Conservation (phyloP, 148 eudicot species). For the Diospyros kaki region DNA sequence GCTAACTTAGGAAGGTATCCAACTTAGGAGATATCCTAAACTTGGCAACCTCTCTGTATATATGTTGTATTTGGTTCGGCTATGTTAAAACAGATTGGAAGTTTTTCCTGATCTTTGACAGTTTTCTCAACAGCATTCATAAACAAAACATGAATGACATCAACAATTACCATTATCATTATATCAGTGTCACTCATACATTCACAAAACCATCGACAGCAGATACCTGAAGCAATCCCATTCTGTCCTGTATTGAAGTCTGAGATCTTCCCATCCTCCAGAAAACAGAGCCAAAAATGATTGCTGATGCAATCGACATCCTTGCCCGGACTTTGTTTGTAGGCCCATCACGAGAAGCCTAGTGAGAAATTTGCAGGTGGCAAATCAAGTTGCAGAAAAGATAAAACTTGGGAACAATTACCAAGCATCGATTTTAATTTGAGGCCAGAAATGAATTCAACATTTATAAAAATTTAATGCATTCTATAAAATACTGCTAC, state of each 20-base stretch:
- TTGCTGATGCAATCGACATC: constrained; percentile 96
- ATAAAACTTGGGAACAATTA: too few species aligned
- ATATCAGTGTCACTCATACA: neutral
- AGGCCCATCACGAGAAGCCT: constrained; percentile 99
- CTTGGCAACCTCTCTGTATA: too few species aligned
- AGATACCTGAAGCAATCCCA: constrained; percentile 95
- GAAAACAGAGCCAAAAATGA: constrained; percentile 97
- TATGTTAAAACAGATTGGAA: too few species aligned
- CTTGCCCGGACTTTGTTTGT: constrained; percentile 92
- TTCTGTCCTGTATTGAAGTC: constrained; percentile 93
- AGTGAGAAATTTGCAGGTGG: constrained; percentile 19
- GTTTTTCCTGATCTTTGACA: too few species aligned
- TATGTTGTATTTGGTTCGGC: too few species aligned
- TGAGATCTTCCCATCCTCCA: constrained; percentile 99
- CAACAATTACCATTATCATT: neutral
- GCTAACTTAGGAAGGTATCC: too few species aligned
- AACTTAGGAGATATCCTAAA: too few species aligned
- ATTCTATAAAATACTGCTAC: neutral
- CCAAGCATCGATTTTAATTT: neutral
- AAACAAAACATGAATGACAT: neutral
- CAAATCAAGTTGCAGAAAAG: too few species aligned
- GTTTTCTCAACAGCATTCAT: too few species aligned
- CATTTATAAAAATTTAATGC: neutral
- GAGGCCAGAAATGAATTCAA: neutral
- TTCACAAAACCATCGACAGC: neutral